Evolutionary conservation across 768 basidiomycete species (phyloP), one percentile per base, ranked within the genome.

Genomic region (Calocera viscosa): DNA sequence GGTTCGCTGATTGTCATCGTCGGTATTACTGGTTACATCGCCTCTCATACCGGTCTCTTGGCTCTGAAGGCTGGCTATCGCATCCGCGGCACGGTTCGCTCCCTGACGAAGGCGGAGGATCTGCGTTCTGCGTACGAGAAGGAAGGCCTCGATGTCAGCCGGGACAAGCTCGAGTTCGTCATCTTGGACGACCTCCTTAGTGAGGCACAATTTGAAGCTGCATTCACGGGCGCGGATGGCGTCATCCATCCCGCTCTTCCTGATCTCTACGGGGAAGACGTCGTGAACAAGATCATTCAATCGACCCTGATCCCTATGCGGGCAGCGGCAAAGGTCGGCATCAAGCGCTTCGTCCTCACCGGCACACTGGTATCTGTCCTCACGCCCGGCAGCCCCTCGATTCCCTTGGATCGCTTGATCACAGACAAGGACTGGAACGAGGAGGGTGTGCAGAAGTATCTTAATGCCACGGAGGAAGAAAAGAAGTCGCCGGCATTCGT

Each of bases 1-100:
- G 30, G 30, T 22, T 60, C 53, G 5, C 53, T 60, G 14, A 32
- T 60, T 3, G 53, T 60, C 14, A 26, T 60, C 14, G 53, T 60
- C 30, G 53, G 53, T 22, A 60, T 60, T 19, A 60, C 53, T 14
- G 53, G 53, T 26, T 60, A 60, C 30, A 60, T 60, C 53, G 53
- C 53, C 24, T 26, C 26, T 19, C 30, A 60, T 8, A 32, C 30
- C 26, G 53, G 53, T 19, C 24, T 60, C 7, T 5, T 28, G 30
- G 53, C 53, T 7, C 53, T 60, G 8, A 26, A 32, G 30, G 53
- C 53, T 30, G 53, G 53, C 8, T 60, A 16, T 26, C 53, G 53
- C 10, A 19, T 60, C 30, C 53, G 53, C 14, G 53, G 53, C 2
- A 60, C 53, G 24, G 53, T 60, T 60, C 53, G 53, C 30, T 5